Evolutionary conservation across 2,329 filamentous ascomycete species (phyloP), one percentile per base, ranked within the genome.

Genomic region (Calonectria montana): DNA sequence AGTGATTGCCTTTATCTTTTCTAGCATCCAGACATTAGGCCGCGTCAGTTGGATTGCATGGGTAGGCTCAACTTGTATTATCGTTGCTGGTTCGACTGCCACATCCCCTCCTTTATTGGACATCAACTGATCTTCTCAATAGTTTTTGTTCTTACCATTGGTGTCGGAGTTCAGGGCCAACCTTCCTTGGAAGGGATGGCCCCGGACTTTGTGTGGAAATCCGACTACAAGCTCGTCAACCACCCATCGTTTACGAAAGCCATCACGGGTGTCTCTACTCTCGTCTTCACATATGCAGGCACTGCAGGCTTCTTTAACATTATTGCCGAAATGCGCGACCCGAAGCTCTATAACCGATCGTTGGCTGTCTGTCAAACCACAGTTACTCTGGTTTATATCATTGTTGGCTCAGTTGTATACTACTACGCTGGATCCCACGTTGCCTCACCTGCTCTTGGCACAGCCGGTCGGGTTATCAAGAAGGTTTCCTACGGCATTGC

Each of bases 371-470:
- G 76, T 70, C 78, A 72, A 73, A 72, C 23, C 73, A 78, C 66
- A 0, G 73, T 83, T 2, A 76, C 81, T 7, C 57, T 80, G 8
- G 80, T 79, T n/a, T 84, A 83, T 63, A 57, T 79, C 18, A 65
- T 77, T 7, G 78, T 85, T 4, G 76, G 75, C 13, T 45, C n/a
- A 4, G 83, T 86, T 0, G 82, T 87, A 10, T 87, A 87, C 77
- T 83, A 83, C 66, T 87, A 79, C 72, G 86, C 84, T 72, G 86
- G 86, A 1, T 83, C 83, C 0, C 86, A 82, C 63, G 84, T 88
- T 2, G 82, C 86, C 0, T 86, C 84, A 0, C 86, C 86, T 0
- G 84, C 85, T 2, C 82, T 88, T 2, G 86, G 85, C 2, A 86
- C 84, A 23, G 86, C 85, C 1, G 86, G 86, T 4, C 12, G 50